Conservation (phyloP, 768 basidiomycete species). For the Lactarius pseudohatsudake region DNA sequence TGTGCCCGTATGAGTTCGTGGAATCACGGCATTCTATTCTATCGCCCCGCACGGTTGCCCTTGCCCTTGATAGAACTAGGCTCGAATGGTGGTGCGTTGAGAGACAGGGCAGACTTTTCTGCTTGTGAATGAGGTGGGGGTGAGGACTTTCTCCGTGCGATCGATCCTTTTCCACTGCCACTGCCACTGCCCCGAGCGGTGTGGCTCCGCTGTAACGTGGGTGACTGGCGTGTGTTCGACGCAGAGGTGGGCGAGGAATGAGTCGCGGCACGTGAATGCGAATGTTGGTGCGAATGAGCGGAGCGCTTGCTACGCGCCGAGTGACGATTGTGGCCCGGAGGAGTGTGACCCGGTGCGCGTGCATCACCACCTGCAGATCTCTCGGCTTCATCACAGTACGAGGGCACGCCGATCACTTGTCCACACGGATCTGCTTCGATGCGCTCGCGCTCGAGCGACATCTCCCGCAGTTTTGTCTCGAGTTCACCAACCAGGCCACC, state of each 20-base stretch:
- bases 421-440: constrained; percentile 37
- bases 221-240: background rate
- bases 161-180: constrained; percentile 30
- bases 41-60: background rate
- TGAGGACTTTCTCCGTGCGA: constrained; percentile 25
- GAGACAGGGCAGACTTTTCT: constrained; percentile 46
- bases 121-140: constrained; percentile 20
- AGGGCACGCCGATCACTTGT: constrained; percentile 29
- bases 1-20: background rate
- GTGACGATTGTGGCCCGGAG: constrained; percentile 4
- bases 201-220: constrained; percentile 10
- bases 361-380: constrained; percentile 1
- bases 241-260: constrained; percentile 5
- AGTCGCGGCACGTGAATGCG: constrained; percentile 8
- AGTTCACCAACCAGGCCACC: constrained; percentile 55
- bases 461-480: constrained; percentile 60
- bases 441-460: constrained; percentile 60
- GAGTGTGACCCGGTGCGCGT: background rate
- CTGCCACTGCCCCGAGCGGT: constrained; percentile 1
- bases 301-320: constrained; percentile 22
- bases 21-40: background rate
- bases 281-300: constrained; percentile 7
- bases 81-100: constrained; percentile 56
- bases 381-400: constrained; percentile 3
- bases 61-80: constrained; percentile 38